phyloP scores from a whole-genome alignment of 345 rosid species.

The Durio zibethinus region DNA sequence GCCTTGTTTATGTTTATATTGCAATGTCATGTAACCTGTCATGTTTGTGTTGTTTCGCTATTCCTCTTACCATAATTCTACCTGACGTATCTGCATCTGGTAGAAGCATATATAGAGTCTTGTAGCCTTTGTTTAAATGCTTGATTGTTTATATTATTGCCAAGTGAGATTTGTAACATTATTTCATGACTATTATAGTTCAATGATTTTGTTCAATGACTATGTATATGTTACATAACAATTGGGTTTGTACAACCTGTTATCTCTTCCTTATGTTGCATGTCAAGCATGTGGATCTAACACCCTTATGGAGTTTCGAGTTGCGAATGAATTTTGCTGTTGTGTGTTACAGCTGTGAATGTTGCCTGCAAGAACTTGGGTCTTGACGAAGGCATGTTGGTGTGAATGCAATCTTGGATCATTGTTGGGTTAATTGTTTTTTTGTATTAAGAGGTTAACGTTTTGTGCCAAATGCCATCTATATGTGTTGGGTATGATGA shows the following conservation, averaged over 20 bases:
- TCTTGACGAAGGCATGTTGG: constrained; percentile 61
- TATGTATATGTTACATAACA: constrained; percentile 11
- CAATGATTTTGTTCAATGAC: background rate
- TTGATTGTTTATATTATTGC: background rate
- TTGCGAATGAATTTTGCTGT: constrained; percentile 39
- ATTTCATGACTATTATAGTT: constrained; percentile 2
- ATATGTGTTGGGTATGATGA: constrained; percentile 17
- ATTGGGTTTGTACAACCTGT: constrained; percentile 7
- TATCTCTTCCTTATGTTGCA: constrained; percentile 20
- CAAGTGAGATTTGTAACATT: background rate
- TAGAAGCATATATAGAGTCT: background rate
- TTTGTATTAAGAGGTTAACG: constrained; percentile 21
- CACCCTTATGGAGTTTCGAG: constrained; percentile 32
- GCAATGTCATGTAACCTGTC: background rate
- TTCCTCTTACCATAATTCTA: background rate
- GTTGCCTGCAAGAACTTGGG: constrained; percentile 72
- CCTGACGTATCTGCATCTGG: background rate
- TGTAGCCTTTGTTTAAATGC: background rate
- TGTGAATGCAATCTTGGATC: constrained; percentile 43
- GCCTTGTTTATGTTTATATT: constrained; percentile 18
- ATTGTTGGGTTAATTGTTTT: constrained; percentile 34
- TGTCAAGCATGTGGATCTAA: constrained; percentile 34
- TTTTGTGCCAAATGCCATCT: constrained; percentile 28
- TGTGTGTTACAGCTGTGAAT: constrained; percentile 59
- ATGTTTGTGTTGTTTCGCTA: background rate